Evolutionary conservation across 1,284 basidiomycete species (phyloP), one percentile per base, ranked within the genome.

Genomic region (Rhodofomes roseus): DNA sequence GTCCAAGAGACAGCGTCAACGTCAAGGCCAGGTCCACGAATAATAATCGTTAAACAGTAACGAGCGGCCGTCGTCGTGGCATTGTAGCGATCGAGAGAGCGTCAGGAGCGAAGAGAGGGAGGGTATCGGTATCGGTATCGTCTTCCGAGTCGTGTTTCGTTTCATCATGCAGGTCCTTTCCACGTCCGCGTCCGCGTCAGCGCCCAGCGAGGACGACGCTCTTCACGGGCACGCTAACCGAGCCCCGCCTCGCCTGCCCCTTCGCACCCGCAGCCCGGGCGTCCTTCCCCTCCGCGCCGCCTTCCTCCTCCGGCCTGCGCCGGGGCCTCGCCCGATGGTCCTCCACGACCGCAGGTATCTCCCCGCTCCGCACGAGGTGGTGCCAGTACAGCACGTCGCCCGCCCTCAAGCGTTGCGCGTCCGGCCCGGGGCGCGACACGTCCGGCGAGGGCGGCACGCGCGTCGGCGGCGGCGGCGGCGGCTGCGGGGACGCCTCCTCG

Each of bases 301-400:
- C 48, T 29, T 27, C 44, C 20, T 23, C 34, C 11, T 12, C 41
- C 20, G 44, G 11, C 44, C 18, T 50, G 31, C 29, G 48, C 54
- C 60, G 55, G 63, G 37, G 68, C 60, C 34, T 85, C 84, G 25
- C 84, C 79, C 36, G 76, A 66, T 51, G 34, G 70, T 89, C 84
- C 62, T 90, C 84, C 50, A 71, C 70, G 8, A 87, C 84, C 25
- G 81, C 84, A 25, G 85, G 83, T 59, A 89, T 87, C 77, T 94
- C 92, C 7, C 92, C 92, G 60, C 81, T 83, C 55, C 82, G 78
- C 31, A 80, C 73, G 58, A 94, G 83, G 67, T 93, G 86, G 68
- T 90, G 88, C 92, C 92, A 94, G 70, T 84, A 92, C 8, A 94
- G 73, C 12, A 84, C 70, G 64, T 92, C 89, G 27, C 91, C 92